Evolutionary conservation across 495 filamentous ascomycete species (phyloP), one percentile per base, ranked within the genome.

Genomic region (Trypethelium eluteriae): DNA sequence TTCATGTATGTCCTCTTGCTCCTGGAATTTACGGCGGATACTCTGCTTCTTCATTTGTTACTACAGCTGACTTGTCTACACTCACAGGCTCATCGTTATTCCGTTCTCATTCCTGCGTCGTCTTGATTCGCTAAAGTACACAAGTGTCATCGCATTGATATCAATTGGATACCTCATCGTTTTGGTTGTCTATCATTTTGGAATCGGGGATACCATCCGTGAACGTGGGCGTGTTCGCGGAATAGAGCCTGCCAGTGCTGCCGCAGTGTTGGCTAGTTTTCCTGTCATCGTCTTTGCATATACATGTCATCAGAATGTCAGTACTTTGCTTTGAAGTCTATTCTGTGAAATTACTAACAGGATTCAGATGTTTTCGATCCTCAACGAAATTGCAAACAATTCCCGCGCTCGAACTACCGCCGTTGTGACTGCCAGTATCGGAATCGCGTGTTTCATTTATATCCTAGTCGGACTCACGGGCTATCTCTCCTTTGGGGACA

Each of bases 201-300:
- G 86, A 56, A 85, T 81, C 65, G 90, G 89, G 5, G 94, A 98
- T 73, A 89, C 89, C 0, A 81, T 85, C 64, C 77, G 82, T 2
- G 85, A 90, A 56, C 82, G 89, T 56, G 89, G 92, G 25, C 81
- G 83, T 32, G 81, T 98, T 68, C 86, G 89, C 35, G 75, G 89
- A 18, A 79, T 94, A 67, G 79, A 83, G 63, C 96, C 91, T 86
- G 87, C 85, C 35, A 92, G 94, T 0, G 81, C 88, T 16, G 82
- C 96, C 46, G 84, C 89, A 32, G 85, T 87, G 2, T 82, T 98
- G 49, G 88, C 89, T 70, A 93, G 89, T 69, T 86, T 98, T 67
- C 95, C 94, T 0, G 90, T 98, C 50, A 91, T 97, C 66, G 91
- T 98, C 9, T 98, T 98, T 79, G 94, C 94, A 25, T 98, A 97